Percentiles rank a stretch among this genome's conserved stretches.
phyloP scores from a whole-genome alignment of 257 asterid genomes.

The Capsicum chinense region DNA sequence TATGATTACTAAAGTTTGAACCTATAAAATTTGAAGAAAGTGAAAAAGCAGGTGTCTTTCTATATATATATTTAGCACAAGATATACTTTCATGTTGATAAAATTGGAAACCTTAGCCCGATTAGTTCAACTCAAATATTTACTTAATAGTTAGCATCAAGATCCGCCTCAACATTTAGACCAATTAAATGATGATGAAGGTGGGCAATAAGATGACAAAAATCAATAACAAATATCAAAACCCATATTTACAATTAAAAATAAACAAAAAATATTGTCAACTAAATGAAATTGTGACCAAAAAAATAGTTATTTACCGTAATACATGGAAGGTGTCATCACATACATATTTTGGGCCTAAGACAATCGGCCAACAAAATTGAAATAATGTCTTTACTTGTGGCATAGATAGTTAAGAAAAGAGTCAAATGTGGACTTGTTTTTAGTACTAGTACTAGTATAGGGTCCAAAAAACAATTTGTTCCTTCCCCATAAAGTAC shows the following conservation, averaged over 20 bases:
- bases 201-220: not conserved
- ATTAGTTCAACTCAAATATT: not conserved
- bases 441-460: not conserved
- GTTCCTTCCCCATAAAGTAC: not conserved
- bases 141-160: conserved; percentile 7
- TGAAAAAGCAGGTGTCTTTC: not conserved
- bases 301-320: not conserved
- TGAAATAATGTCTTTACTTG: not conserved
- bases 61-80: not conserved
- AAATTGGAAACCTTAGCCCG: not conserved
- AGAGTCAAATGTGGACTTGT: not conserved
- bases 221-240: conserved; percentile 1
- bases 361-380: not conserved
- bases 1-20: not conserved
- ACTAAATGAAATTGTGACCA: not conserved
- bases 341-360: not conserved
- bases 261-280: not conserved
- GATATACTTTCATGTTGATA: not conserved
- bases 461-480: not conserved
- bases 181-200: not conserved
- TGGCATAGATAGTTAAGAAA: not conserved
- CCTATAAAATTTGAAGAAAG: not conserved
- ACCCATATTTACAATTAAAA: not conserved
- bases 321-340: not conserved
- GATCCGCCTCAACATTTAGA: not conserved